Evolutionary conservation across 352 stramenopile species (phyloP), one percentile per base, ranked within the genome.

Genomic region (Labyrinthula sp.): DNA sequence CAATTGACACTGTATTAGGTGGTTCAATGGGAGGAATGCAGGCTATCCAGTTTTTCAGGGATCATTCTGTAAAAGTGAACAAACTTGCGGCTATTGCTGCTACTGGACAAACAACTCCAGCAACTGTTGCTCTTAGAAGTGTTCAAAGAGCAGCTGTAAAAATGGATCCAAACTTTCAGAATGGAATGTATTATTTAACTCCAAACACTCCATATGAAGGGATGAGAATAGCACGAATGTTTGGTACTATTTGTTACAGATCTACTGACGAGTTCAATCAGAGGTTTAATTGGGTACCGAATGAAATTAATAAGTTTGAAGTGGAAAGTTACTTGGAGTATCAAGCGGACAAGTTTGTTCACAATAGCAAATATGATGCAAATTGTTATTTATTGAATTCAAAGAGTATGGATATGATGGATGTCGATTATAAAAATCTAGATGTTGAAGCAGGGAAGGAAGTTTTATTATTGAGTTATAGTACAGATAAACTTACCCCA

Each of bases 241-340:
- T 85, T 0, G 74, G 73, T 17, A 82, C 80, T 65, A 81, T 69
- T 45, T 80, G 71, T 58, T 83, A 85, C 58, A 72, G 74, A n/a
- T 79, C 69, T 7, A 71, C 71, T 14, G 71, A 82, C 46, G 74
- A 81, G 52, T 80, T 85, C 34, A 73, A 85, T 46, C 52, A 60
- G 1, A 62, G 72, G 2, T 85, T 85, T 48, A 68, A 82, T 57
- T 85, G 73, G 74, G 72, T 78, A 36, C 72, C 72, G 0, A 76
- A 62, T 2, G 69, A 68, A 1, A 56, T 58, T 9, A 64, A 65
- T 54, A 63, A 79, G 29, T 85, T 85, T 33, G 74, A 85, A 22
- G 72, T 85, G 0, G 74, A 85, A 59, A 73, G 62, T 38, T 85
- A 85, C 66, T 79, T 85, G 72, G 67, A 79, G 45, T 79, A 85